Conservation (phyloP, 2,329 filamentous ascomycete genomes). For the Nannizzia gypsea region DNA sequence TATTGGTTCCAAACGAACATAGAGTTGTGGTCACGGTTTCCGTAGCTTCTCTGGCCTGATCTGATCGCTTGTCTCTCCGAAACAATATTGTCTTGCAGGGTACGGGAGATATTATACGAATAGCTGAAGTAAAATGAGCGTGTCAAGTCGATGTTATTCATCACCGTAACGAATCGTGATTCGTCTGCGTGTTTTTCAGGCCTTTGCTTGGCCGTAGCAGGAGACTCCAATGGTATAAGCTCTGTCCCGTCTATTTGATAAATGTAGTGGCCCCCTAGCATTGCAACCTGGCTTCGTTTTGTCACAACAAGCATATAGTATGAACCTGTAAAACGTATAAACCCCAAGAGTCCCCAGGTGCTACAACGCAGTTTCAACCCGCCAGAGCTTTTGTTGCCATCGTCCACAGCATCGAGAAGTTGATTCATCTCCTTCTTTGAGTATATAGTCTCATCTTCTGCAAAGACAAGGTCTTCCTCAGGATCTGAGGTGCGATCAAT, state of each 20-base stretch:
- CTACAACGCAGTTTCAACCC: slow-evolving; percentile 82
- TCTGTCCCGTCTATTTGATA: slow-evolving; percentile 94
- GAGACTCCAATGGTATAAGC: slow-evolving; percentile 70
- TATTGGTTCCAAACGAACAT: slow-evolving; percentile 99
- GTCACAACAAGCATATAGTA: slow-evolving; percentile 98
- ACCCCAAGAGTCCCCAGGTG: slow-evolving; percentile 87
- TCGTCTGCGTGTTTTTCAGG: slow-evolving; percentile 82
- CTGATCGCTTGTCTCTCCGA: slow-evolving; percentile 61
- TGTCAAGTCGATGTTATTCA: slow-evolving; percentile 82
- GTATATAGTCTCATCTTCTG: slow-evolving; percentile 92
- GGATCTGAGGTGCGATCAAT: slow-evolving; percentile 79
- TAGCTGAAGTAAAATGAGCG: slow-evolving; percentile 97
- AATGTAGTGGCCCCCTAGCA: slow-evolving; percentile 90
- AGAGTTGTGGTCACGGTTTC: slow-evolving; percentile 71
- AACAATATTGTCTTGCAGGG: slow-evolving; percentile 82
- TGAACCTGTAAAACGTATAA: slow-evolving; percentile 87
- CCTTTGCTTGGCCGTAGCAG: slow-evolving; percentile 54
- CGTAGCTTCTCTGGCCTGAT: slow-evolving; percentile 49
- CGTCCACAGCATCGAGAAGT: slow-evolving; percentile 85
- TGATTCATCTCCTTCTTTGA: slow-evolving; percentile 84
- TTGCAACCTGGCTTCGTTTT: slow-evolving; percentile 88
- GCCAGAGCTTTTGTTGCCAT: slow-evolving; percentile 83
- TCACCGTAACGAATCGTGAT: slow-evolving; percentile 71
- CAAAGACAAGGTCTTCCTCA: slow-evolving; percentile 66
- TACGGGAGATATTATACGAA: slow-evolving; percentile 89